Evolutionary conservation across 2,329 filamentous ascomycete species (phyloP), one percentile per base, ranked within the genome.

Genomic region (Pleurostoma richardsiae): DNA sequence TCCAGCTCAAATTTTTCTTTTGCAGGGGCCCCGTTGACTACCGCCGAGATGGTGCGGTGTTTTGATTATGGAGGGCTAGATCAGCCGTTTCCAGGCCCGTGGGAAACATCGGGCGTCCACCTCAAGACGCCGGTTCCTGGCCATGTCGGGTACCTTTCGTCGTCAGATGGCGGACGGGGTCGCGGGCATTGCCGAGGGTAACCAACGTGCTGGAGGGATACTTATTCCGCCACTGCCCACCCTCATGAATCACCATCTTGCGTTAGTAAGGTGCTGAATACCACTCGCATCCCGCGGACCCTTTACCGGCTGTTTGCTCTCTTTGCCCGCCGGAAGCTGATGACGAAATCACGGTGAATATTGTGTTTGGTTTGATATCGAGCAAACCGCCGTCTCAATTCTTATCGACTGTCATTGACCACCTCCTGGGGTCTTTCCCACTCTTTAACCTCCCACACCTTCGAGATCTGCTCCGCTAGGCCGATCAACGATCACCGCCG

Each of bases 171-270:
- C 28, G 19, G 29, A 31, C 41, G 46, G 44, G 46, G 43, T 48
- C 19, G 46, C 46, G 39, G 44, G 33, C 33, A 48, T 48, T 29
- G 31, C 29, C 26, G 42, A 40, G 46, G 19, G 19, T 29, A n/a
- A 29, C 29, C 26, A 19, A 29, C 26, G 40, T 38, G 41, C 45
- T 47, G 46, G 44, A 43, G 39, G 27, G 44, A 40, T 51, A 49
- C 47, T 51, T 50, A 50, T 46, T 38, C 47, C 30, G 40, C 29
- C 39, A 29, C 49, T 10, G 43, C 41, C 49, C 43, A 46, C 31
- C 43, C 41, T 40, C 44, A 33, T 40, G 40, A 26, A 6, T 44
- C 27, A 19, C 29, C 39, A 19, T 19, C 19, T 19, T 19, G 19
- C 19, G 19, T 19, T 44, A 29, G 31, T 36, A 39, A 43, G 26